Conservation (phyloP, 257 asterid genomes). For the Capsicum rhomboideum region DNA sequence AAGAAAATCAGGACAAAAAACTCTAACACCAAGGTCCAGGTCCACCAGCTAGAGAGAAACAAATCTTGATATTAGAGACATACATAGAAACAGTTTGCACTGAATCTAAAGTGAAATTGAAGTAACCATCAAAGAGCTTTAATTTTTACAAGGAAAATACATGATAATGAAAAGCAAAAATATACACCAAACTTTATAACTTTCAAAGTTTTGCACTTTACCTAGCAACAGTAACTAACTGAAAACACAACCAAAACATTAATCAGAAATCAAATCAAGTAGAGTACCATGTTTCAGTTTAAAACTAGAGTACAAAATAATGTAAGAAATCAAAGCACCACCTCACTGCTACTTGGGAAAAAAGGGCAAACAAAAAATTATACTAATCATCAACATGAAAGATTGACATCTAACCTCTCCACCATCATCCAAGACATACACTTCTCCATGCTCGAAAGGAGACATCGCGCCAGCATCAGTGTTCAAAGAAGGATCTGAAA, state of each 20-base stretch:
- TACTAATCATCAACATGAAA: background rate
- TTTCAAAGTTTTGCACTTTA: background rate
- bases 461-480: slow-evolving; percentile 83
- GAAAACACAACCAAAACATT: background rate
- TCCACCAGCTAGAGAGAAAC: slow-evolving; percentile 62
- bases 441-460: slow-evolving; percentile 79
- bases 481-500: slow-evolving; percentile 63
- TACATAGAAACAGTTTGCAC: background rate
- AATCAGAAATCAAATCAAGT: background rate
- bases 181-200: background rate
- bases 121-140: background rate
- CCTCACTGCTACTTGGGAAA: no score
- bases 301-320: background rate
- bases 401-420: slow-evolving; percentile 50
- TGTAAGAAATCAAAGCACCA: background rate
- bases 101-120: background rate
- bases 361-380: background rate
- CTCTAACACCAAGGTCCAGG: slow-evolving; percentile 98
- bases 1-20: no score
- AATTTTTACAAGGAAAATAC: background rate
- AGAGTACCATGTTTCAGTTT: background rate
- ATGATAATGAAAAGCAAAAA: background rate
- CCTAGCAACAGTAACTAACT: background rate
- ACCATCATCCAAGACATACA: slow-evolving; percentile 66
- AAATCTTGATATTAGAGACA: background rate